Base-by-base conservation (phyloP, 139 green algal genomes). In the Micromonas commoda region DNA sequence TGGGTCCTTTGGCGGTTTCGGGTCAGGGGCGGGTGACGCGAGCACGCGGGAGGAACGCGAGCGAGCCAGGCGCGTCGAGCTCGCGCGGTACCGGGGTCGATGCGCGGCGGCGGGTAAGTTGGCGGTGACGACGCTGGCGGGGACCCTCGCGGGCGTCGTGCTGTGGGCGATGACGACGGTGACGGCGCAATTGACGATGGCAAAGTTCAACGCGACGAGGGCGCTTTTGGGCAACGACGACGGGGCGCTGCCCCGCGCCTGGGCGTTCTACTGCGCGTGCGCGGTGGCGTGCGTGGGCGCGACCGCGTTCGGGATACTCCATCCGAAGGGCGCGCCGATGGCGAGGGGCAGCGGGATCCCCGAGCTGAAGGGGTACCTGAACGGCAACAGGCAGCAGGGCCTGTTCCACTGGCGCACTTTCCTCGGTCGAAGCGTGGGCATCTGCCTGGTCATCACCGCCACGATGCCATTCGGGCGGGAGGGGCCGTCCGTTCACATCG, bases 321-420 rank as follows among this genome's bases (percentile, higher is more conserved):
- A 57, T 16, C 45, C 60, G 60, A 9, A 13, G 5, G 60, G 24
- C 13, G 24, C 13, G 6, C 60, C 60, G 24, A 68, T 68, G 24
- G 90, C 87, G 37, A 85, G 87, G 37, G 90, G 90, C 2, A 86
- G 77, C 1, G 90, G 90, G 45, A 92, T 94, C 31, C 77, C 88
- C 3, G 86, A 92, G 13, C 87, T 92, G 38, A 93, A 90, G 84
- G 84, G 85, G 0, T 92, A 90, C 72, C 82, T 94, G 5, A 92
- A 94, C 76, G 90, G 90, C 54, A 82, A 91, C 19, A 81, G 91
- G 66, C 77, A 92, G 68, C 88, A 85, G 0, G 83, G 84, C 31
- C 85, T 92, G 28, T 31, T 73, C n/a, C 24, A 51, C 32, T 31
- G 20, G 33, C 24, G 23, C 5, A 73, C 66, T n/a, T n/a, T 39